phyloP scores from a whole-genome alignment of 371 early-diverging fungal species.

The Dinochytrium kinnereticum region DNA sequence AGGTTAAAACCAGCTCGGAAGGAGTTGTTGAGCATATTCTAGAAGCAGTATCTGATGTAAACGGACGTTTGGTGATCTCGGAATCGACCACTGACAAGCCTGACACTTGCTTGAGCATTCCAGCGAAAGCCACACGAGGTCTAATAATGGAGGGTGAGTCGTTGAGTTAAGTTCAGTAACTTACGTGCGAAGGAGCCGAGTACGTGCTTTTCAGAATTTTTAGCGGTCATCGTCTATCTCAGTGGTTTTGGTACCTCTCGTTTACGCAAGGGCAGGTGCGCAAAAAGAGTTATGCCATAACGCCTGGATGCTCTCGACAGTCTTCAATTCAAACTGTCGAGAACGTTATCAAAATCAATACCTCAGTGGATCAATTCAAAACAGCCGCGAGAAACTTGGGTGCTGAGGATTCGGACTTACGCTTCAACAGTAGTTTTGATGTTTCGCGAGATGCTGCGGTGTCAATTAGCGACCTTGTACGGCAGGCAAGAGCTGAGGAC shows the following conservation, averaged over 20 bases:
- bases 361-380: background rate
- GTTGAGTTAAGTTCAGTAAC: too few relatives aligned
- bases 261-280: background rate
- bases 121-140: background rate
- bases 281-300: slow-evolving; percentile 6
- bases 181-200: slow-evolving; percentile 1
- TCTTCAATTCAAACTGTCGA: background rate
- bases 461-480: slow-evolving; percentile 15
- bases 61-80: slow-evolving; percentile 11
- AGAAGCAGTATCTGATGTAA: slow-evolving; percentile 21
- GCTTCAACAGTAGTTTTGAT: background rate
- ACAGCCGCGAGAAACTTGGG: background rate
- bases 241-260: background rate
- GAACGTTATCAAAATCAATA: background rate
- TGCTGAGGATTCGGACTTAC: background rate
- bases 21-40: slow-evolving; percentile 12
- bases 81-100: slow-evolving; percentile 22
- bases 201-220: slow-evolving; percentile 18
- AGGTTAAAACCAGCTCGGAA: background rate
- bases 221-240: background rate
- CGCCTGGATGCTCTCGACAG: background rate
- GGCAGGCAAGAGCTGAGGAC: slow-evolving; percentile 14
- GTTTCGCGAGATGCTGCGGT: background rate
- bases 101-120: slow-evolving; percentile 1
- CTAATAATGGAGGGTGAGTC: slow-evolving; percentile 23